These are phyloP conservation scores for Endoconidiophora polonica DNA, from an alignment of 2,329 filamentous ascomycete genomes.

Conservation along the genomic window DNA sequence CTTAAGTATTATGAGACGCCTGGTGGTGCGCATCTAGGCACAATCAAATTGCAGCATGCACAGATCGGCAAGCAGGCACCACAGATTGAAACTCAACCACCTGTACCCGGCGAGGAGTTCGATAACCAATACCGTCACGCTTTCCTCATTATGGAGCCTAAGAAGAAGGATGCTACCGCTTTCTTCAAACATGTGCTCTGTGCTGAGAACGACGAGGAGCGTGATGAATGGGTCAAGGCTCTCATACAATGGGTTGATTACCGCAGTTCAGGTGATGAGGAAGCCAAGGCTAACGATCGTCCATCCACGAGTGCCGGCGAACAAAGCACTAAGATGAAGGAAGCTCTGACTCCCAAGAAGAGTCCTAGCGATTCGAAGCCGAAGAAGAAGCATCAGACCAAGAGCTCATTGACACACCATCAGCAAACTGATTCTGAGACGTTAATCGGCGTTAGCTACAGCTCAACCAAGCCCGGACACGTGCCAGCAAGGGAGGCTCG, in stretches of 20 bases:
- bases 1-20: constrained; percentile 85
- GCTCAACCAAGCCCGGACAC: constrained; percentile 36
- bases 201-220: constrained; percentile 82
- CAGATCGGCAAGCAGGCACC: constrained; percentile 83
- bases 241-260: constrained; percentile 79
- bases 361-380: constrained; percentile 14
- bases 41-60: constrained; percentile 78
- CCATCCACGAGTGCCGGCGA: constrained; percentile 9
- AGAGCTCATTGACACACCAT: constrained; percentile 15
- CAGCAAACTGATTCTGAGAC: constrained; percentile 27
- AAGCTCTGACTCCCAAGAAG: constrained; percentile 17
- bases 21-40: constrained; percentile 77
- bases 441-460: constrained; percentile 42
- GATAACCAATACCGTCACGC: constrained; percentile 96
- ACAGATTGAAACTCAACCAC: constrained; percentile 32
- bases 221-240: constrained; percentile 85
- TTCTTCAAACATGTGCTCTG: constrained; percentile 88
- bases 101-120: constrained; percentile 48
- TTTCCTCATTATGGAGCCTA: constrained; percentile 86
- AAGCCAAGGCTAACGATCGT: constrained; percentile 21
- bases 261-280: constrained; percentile 38
- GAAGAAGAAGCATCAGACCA: constrained; percentile 18
- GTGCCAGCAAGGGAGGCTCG: constrained; percentile 22
- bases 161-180: constrained; percentile 81
- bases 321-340: constrained; percentile 26